These are phyloP conservation scores for Ustilago bromivora DNA, from an alignment of 1,284 basidiomycete species.

Conservation along the genomic window DNA sequence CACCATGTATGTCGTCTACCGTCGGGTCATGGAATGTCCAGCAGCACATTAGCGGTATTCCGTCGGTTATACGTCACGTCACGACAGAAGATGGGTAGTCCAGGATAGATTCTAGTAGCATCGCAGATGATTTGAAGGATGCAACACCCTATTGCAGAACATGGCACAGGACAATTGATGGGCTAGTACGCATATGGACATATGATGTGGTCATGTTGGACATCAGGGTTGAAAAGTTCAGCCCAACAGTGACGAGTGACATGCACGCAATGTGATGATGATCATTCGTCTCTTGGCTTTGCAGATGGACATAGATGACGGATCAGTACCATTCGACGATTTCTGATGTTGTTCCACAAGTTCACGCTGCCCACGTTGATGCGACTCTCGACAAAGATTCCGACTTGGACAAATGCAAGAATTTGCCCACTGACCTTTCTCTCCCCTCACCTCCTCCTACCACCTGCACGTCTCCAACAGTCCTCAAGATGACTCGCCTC, in stretches of 20 bases:
- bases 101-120: not conserved
- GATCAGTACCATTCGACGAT: not conserved
- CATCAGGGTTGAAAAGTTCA: not conserved
- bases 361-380: slow-evolving; percentile 17
- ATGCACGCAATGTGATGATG: not conserved
- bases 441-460: slow-evolving; percentile 12
- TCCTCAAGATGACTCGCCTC: slow-evolving; percentile 67
- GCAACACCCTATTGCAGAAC: not conserved
- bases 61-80: not conserved
- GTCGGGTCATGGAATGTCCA: not conserved
- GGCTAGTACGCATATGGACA: not conserved
- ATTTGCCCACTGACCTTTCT: slow-evolving; percentile 21
- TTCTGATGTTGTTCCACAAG: not conserved
- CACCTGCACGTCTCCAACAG: slow-evolving; percentile 13
- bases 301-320: not conserved
- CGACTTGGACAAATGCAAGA: not conserved
- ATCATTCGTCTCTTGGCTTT: not conserved
- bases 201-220: not conserved
- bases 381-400: slow-evolving; percentile 15
- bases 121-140: not conserved
- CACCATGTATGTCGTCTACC: slow-evolving; percentile 21
- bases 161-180: not conserved
- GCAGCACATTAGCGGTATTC: not conserved
- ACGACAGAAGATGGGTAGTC: not conserved
- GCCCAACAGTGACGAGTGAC: not conserved